Conservation (phyloP, 108 stramenopile species). For the Licmophora abbreviata region DNA sequence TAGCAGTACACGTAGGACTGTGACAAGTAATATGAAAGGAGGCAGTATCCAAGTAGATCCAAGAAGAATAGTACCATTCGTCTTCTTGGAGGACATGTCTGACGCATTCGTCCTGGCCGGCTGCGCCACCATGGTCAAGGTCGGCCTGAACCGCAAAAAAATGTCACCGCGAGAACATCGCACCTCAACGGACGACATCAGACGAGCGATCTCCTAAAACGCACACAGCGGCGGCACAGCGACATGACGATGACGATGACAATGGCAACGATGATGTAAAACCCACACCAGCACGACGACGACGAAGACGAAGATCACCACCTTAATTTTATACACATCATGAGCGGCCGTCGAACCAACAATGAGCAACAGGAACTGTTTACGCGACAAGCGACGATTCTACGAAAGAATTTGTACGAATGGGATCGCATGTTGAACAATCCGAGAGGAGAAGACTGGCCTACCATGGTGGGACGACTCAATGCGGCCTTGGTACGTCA, state of each 20-base stretch:
- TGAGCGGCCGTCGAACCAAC: slow-evolving; percentile 21
- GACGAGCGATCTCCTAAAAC: too few relatives aligned
- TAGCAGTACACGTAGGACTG: slow-evolving; percentile 10
- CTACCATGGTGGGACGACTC: slow-evolving; percentile 70
- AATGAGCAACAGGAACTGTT: slow-evolving; percentile 49
- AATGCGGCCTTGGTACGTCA: slow-evolving; percentile 65
- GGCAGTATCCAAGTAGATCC: too few relatives aligned
- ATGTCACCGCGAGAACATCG: too few relatives aligned
- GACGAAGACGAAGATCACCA: background rate
- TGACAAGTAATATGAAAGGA: slow-evolving; percentile 12
- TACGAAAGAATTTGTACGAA: slow-evolving; percentile 68
- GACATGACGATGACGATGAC: too few relatives aligned
- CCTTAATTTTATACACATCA: slow-evolving; percentile 2
- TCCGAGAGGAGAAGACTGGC: slow-evolving; percentile 76
- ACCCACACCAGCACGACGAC: slow-evolving; percentile 6
- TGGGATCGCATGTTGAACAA: slow-evolving; percentile 66
- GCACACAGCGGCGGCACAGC: too few relatives aligned
- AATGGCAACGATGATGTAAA: too few relatives aligned
- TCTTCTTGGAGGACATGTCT: too few relatives aligned
- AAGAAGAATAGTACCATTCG: too few relatives aligned
- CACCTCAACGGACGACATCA: too few relatives aligned
- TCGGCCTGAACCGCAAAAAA: too few relatives aligned
- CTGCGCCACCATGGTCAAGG: too few relatives aligned
- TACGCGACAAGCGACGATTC: slow-evolving; percentile 63
- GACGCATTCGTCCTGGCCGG: too few relatives aligned